Base-by-base conservation (phyloP, 2,329 filamentous ascomycete genomes). In the Colletotrichum tamarilloi region DNA sequence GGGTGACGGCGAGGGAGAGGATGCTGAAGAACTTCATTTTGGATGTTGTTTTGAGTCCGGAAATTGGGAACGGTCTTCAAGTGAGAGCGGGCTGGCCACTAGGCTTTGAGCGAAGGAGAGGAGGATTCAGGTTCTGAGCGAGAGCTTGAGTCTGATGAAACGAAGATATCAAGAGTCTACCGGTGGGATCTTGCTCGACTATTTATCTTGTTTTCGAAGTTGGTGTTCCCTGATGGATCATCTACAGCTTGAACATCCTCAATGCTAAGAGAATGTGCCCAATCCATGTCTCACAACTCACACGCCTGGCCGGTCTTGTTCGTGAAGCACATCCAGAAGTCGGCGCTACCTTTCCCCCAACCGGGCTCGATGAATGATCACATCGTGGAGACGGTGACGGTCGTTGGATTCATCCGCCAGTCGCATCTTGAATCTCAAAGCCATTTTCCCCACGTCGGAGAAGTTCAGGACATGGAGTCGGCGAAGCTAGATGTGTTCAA, bases 11-110 rank as follows among this genome's bases (percentile, higher is more conserved):
- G 28, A 77, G 68, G 46, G 70, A 60, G 59, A 78, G 22, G 56
- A 73, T 49, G 72, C 55, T 49, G 70, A 77, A 22, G 72, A 76
- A 75, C 77, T 76, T 76, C 77, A 78, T 78, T 32, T 24, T 76
- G 42, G 12, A 26, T 62, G 22, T 62, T 14, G 8, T 46, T 26
- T 62, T 42, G 59, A 49, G 38, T 62, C 59, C 26, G 60, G 32
- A 68, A 11, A 6, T 49, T 49, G 68, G 26, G 11, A 46, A 14
- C 42, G 22, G 64, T 32, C 19, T 53, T 16, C 35, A 11, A 53
- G 24, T 38, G 53, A 59, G 55, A 19, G 16, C 30, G 14, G 28
- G n/a, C 26, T 24, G 55, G 67, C 62, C 66, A 30, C 62, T 70
- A 30, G 7, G 53, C 62, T 70, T 64, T 12, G 35, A 69, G 67